Evolutionary conservation across 208 protist species (phyloP).

Genomic region (Trypanosomatidae sp.): DNA sequence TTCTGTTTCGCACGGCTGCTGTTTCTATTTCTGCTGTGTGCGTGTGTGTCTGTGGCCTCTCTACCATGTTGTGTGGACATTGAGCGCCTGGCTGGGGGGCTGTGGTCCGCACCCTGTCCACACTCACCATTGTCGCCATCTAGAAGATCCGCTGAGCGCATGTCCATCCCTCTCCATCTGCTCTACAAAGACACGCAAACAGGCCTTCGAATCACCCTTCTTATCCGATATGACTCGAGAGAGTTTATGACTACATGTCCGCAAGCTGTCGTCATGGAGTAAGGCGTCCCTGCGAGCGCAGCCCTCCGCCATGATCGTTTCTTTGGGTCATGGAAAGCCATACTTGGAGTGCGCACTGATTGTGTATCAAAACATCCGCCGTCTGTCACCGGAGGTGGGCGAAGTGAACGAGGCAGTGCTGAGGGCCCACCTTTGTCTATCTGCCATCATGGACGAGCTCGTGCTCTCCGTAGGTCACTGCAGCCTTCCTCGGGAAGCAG

Average conservation of each 20-base stretch:
- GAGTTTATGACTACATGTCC: constrained; percentile 5
- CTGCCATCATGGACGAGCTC: constrained; percentile 69
- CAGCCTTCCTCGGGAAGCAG: constrained; percentile 68
- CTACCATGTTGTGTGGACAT: too few relatives aligned
- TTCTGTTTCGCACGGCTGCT: too few relatives aligned
- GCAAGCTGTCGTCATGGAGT: constrained; percentile 7
- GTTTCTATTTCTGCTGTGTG: too few relatives aligned
- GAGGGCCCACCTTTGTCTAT: constrained; percentile 44
- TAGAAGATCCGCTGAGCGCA: too few relatives aligned
- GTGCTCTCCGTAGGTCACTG: constrained; percentile 39
- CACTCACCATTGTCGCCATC: too few relatives aligned
- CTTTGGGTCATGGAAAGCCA: constrained; percentile 8
- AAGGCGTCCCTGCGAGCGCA: constrained; percentile 3
- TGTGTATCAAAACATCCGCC: constrained; percentile 59
- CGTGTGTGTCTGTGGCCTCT: too few relatives aligned
- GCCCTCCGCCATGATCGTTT: constrained; percentile 9
- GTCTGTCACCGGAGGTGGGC: constrained; percentile 16
- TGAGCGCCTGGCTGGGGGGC: too few relatives aligned
- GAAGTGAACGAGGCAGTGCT: constrained; percentile 39
- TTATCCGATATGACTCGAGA: constrained; percentile 34
- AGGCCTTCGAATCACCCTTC: neutral
- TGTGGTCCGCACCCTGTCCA: too few relatives aligned
- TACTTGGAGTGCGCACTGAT: constrained; percentile 40
- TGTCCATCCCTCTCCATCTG: too few relatives aligned
- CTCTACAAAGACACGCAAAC: too few relatives aligned